These are phyloP conservation scores for Russula abietina DNA, from an alignment of 768 basidiomycete genomes.

Conservation along the genomic window DNA sequence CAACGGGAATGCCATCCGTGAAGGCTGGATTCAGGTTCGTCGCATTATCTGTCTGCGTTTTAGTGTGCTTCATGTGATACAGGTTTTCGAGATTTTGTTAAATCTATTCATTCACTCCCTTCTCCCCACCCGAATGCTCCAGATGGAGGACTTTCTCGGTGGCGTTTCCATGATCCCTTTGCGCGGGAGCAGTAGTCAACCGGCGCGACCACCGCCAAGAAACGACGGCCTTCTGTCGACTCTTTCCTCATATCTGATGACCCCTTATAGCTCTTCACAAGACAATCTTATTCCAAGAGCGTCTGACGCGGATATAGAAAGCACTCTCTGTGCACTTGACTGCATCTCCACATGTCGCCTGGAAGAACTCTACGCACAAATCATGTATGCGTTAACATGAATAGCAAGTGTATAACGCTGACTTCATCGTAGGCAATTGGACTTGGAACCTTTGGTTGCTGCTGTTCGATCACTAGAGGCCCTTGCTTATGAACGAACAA, in stretches of 20 bases:
- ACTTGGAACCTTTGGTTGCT: constrained; percentile 72
- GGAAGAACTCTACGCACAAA: constrained; percentile 91
- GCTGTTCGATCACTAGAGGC: constrained; percentile 83
- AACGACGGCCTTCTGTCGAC: constrained; percentile 91
- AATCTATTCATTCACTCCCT: constrained; percentile 93
- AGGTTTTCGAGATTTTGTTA: constrained; percentile 99
- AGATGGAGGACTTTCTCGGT: constrained; percentile 99
- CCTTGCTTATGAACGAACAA: constrained; percentile 83
- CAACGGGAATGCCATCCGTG: constrained; percentile 87
- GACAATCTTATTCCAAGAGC: constrained; percentile 81
- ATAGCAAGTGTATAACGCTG: background rate
- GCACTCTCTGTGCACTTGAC: constrained; percentile 90
- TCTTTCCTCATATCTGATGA: constrained; percentile 92
- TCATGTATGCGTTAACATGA: constrained; percentile 51
- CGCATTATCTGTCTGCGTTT: background rate
- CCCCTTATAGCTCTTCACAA: constrained; percentile 73
- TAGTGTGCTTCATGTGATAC: constrained; percentile 12
- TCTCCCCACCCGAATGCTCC: constrained; percentile 82
- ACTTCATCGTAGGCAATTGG: constrained; percentile 52
- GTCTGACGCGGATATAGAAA: constrained; percentile 89
- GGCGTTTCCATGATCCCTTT: constrained; percentile 90
- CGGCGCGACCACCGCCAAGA: constrained; percentile 54
- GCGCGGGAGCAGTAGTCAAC: constrained; percentile 51
- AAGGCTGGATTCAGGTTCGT: constrained; percentile 87
- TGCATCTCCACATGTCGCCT: constrained; percentile 90